Conservation (phyloP, 176 grass and related monocot species). For the Triticum aestivum region IWGSC_CS_RefSeq_v2.1 NC_057814.1:398450717-398451216, state of each 20-base stretch:
- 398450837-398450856: background rate
- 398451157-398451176: background rate
- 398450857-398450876: background rate
- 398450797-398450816: background rate
- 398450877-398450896: background rate
- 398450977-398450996: constrained; percentile 31
- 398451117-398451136: background rate
- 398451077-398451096: background rate
- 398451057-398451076: background rate
- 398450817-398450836: background rate
- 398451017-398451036: background rate
- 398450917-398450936: background rate
- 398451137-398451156: constrained; percentile 1
- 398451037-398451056: constrained; percentile 8
- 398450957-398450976: constrained; percentile 17
- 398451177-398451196: background rate
- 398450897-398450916: background rate
- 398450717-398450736: background rate
- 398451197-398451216: background rate
- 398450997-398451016: constrained; percentile 13
- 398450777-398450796: background rate
- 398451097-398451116: background rate
- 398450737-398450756: constrained; percentile 37
- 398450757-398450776: constrained; percentile 22
- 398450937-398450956: background rate